Evolutionary conservation across 1,284 basidiomycete species (phyloP).

Genomic region (Cystobasidiaceae sp.): DNA sequence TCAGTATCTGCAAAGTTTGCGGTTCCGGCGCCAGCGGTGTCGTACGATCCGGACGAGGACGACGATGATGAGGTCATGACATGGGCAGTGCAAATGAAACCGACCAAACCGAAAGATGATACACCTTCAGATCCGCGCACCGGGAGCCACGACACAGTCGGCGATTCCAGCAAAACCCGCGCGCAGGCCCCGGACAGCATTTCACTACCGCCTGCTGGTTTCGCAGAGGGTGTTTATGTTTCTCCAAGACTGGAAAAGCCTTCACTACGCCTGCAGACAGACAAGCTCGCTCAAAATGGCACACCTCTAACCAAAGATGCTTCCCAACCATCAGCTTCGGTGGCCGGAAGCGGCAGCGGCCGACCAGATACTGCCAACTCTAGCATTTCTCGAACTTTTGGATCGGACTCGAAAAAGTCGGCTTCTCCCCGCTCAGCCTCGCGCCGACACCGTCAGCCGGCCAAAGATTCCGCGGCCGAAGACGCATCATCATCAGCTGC

Average conservation of each 20-base stretch:
- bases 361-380: too few species aligned
- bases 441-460: conserved; percentile 48
- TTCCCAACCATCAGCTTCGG: not conserved
- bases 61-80: conserved; percentile 32
- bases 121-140: too few species aligned
- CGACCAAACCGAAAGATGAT: too few species aligned
- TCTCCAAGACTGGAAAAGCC: conserved; percentile 14
- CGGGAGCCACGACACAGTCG: too few species aligned
- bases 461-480: not conserved
- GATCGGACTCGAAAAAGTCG: conserved; percentile 53
- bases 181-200: not conserved
- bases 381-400: too few species aligned
- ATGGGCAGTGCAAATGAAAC: conserved; percentile 28
- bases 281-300: conserved; percentile 12
- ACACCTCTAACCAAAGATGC: too few species aligned
- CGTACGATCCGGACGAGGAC: conserved; percentile 26
- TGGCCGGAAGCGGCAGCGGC: too few species aligned
- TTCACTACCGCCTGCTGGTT: not conserved
- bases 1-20: too few species aligned
- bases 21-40: conserved; percentile 10
- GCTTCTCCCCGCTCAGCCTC: conserved; percentile 64
- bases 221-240: not conserved
- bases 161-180: too few species aligned
- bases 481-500: not conserved
- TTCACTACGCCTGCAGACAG: conserved; percentile 12